Evolutionary conservation across 352 stramenopile genomes (phyloP), one percentile per base, ranked within the genome.

Genomic region (Pythium rishiriense): DNA sequence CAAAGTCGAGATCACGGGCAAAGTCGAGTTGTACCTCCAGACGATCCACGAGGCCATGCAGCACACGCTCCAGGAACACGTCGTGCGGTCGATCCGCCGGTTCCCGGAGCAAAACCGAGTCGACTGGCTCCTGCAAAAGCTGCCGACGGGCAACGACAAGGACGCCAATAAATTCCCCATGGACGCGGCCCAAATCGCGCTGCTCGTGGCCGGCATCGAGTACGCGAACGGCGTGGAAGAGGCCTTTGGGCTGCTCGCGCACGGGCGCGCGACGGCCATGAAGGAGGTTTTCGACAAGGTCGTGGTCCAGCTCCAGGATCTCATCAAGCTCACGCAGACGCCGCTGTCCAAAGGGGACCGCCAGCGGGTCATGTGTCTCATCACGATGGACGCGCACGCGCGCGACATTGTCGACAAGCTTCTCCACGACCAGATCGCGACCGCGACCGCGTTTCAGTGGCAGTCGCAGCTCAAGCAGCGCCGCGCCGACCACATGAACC

Each of bases 11-110:
- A 72, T 99, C 1, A 75, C 93, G 47, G 96, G 96, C 11, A 99
- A 99, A 81, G 94, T 98, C 19, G 96, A 99, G 65, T 65, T 97
- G 10, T 99, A 99, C 64, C 84, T 98, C 64, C 91, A 98, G 59
- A 93, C 80, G 8, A 69, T 98, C 43, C 72, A 98, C 22, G 81
- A 98, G 33, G 87, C 83, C 11, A 97, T 98, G 79, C 96, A 97
- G 50, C 54, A 65, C 7, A 96, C 96, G 11, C 77, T 99, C 10
- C 92, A 87, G 28, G 79, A 87, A 10, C 96, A 96, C 55, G 79
- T 98, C 19, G 83, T 79, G 14, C 73, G 89, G 9, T 98, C 93
- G 9, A 75, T 98, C 5, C 68, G 69, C 15, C 80, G 96, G 1
- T 98, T 98, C 74, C 74, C 85, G 4, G 69, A 90, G 48, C 90